A percentile compares a stretch with the other conserved stretches of the same genome.
Conservation (phyloP, 805 yeast species). For the Lipomyces yamadae region DNA sequence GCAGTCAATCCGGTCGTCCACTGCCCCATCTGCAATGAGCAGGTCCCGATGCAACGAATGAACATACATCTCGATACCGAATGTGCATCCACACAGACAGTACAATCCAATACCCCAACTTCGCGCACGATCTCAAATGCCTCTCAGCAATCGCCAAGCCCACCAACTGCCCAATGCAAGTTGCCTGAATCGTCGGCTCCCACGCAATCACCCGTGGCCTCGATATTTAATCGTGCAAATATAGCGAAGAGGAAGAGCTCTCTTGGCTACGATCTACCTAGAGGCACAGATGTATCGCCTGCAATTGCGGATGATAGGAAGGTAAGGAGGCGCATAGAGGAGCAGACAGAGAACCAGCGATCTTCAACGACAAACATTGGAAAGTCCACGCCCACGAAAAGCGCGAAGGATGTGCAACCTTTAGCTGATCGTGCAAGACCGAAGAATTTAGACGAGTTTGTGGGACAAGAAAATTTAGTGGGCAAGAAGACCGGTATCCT, state of each 20-base stretch:
- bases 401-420: conserved; percentile 48
- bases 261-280: not conserved
- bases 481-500: conserved; percentile 63
- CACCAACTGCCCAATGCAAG: not conserved
- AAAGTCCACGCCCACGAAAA: not conserved
- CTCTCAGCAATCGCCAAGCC: conserved; percentile 1
- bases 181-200: not conserved
- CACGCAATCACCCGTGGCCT: not conserved
- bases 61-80: conserved; percentile 47
- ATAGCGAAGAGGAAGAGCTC: conserved; percentile 6
- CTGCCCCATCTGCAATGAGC: conserved; percentile 38
- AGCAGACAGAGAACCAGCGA: not conserved
- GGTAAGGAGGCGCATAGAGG: not conserved
- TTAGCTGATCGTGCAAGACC: conserved; percentile 89
- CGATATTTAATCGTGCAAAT: conserved; percentile 1
- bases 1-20: conserved; percentile 20
- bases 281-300: not conserved
- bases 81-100: conserved; percentile 22
- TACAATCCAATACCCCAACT: not conserved
- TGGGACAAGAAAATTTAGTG: conserved; percentile 85
- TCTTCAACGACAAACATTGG: not conserved
- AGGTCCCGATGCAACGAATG: conserved; percentile 25
- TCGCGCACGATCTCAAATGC: not conserved
- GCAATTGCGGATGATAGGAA: not conserved
- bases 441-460: conserved; percentile 61